Evolutionary conservation across 352 stramenopile genomes (phyloP), one percentile per base, ranked within the genome.

Genomic region (Albugo candida): DNA sequence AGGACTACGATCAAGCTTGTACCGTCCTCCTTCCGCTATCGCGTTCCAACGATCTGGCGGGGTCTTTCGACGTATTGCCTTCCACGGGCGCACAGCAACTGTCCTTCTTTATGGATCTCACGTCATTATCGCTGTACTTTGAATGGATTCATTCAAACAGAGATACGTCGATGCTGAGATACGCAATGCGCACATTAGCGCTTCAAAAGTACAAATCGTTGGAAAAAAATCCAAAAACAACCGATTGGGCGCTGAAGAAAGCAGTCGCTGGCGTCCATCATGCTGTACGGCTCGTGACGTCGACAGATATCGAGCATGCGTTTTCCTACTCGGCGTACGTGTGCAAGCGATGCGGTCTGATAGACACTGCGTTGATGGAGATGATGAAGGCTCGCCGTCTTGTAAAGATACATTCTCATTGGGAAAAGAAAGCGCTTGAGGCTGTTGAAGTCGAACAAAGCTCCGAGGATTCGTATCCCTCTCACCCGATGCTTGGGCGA

Each of bases 341-440:
- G 35, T 91, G 77, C 61, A 91, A 91, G 40, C 72, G 74, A 46
- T 80, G 61, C 45, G 77, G 77, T 2, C 54, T 91, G 48, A 84
- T 67, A 24, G 77, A 91, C 59, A 91, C 77, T 40, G 73, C 77
- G 45, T 60, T 91, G 18, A 62, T 91, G 8, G 70, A 87, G 34
- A 91, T 91, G 77, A 63, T 91, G 11, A 74, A 91, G 55, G 77
- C 77, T 13, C 72, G 74, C 12, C 77, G 87, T 44, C 50, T 91
- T 12, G 53, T 91, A 5, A 84, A 87, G 27, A 48, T 83, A 5
- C 77, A 91, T 41, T 68, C 74, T 16, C 73, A 70, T 16, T 58
- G 67, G 42, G 74, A 87, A 38, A 61, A 76, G 19, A 61, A 61
- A 16, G 59, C 60, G 40, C 36, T 66, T 8, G 67, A 70, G 54